phyloP scores from a whole-genome alignment of 139 green algal species.

The Coelastrella sp. region DNA sequence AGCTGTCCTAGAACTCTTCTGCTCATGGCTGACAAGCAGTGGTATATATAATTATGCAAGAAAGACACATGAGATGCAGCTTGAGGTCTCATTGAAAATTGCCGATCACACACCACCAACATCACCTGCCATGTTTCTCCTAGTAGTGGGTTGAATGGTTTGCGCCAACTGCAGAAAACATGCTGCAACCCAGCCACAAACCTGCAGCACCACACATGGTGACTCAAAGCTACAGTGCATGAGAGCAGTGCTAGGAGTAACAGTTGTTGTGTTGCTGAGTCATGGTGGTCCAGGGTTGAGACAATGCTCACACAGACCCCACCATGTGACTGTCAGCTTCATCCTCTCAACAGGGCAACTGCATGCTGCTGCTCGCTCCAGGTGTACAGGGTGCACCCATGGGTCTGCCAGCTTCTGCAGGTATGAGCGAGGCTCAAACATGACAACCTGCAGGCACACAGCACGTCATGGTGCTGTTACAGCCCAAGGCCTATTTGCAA shows the following conservation, averaged over 20 bases:
- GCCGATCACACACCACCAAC: too few species aligned
- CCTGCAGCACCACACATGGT: not conserved
- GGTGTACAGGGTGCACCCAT: constrained; percentile 68
- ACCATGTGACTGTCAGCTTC: constrained; percentile 78
- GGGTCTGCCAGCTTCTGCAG: constrained; percentile 89
- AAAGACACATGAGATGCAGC: too few species aligned
- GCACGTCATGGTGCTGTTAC: not conserved
- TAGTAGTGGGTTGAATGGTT: constrained; percentile 93
- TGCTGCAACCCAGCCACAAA: constrained; percentile 62
- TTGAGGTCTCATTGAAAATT: too few species aligned
- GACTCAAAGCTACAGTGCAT: too few species aligned
- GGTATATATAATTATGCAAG: too few species aligned
- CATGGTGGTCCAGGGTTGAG: too few species aligned
- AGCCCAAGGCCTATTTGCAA: too few species aligned
- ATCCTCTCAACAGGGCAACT: constrained; percentile 76
- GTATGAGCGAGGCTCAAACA: constrained; percentile 89
- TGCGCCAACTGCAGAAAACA: constrained; percentile 73
- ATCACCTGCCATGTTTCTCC: constrained; percentile 85
- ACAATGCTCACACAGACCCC: constrained; percentile 49
- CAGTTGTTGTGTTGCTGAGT: too few species aligned
- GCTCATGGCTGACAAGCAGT: too few species aligned
- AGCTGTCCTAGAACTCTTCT: too few species aligned
- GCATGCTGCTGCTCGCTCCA: constrained; percentile 51
- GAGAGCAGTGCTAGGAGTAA: too few species aligned
- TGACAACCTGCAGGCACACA: constrained; percentile 43